phyloP scores from a whole-genome alignment of 2,329 filamentous ascomycete genomes.

The Rachicladosporium sp. region DNA sequence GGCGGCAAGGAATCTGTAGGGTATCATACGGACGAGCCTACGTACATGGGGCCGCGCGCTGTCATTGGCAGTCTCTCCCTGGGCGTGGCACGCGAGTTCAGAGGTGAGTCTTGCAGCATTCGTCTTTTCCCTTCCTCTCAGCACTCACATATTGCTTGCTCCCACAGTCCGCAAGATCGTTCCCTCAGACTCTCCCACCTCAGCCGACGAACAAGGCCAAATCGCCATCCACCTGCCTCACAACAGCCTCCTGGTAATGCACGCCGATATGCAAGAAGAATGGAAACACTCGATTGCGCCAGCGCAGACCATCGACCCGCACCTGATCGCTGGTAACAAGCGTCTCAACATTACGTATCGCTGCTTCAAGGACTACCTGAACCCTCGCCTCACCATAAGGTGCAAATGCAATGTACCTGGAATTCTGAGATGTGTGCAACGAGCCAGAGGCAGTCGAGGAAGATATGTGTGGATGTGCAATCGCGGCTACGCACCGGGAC shows the following conservation, averaged over 20 bases:
- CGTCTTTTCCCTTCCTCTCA: too few species aligned
- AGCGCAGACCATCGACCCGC: slow-evolving; percentile 64
- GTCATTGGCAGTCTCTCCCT: slow-evolving; percentile 84
- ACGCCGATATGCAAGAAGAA: slow-evolving; percentile 93
- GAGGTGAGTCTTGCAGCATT: slow-evolving; percentile 22
- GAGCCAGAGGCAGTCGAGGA: slow-evolving; percentile 62
- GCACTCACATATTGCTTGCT: too few species aligned
- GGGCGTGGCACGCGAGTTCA: slow-evolving; percentile 86
- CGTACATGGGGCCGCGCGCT: slow-evolving; percentile 78
- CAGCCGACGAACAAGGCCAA: slow-evolving; percentile 61
- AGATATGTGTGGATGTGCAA: slow-evolving; percentile 94
- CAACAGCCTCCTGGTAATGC: slow-evolving; percentile 89
- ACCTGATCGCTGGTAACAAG: slow-evolving; percentile 66
- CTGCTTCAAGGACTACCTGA: slow-evolving; percentile 64
- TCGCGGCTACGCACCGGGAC: slow-evolving; percentile 54
- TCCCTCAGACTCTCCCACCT: slow-evolving; percentile 34
- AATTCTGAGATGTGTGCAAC: slow-evolving; percentile 66
- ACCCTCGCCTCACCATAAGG: slow-evolving; percentile 63
- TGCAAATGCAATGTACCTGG: slow-evolving; percentile 63
- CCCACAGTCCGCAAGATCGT: slow-evolving; percentile 58
- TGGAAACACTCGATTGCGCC: slow-evolving; percentile 87
- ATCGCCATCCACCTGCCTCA: slow-evolving; percentile 89
- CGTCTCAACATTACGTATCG: slow-evolving; percentile 93
- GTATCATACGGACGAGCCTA: slow-evolving; percentile 85
- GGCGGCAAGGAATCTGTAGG: slow-evolving; percentile 74